Evolutionary conservation across 805 yeast genomes (phyloP).

Genomic region (Candida adriatica): DNA sequence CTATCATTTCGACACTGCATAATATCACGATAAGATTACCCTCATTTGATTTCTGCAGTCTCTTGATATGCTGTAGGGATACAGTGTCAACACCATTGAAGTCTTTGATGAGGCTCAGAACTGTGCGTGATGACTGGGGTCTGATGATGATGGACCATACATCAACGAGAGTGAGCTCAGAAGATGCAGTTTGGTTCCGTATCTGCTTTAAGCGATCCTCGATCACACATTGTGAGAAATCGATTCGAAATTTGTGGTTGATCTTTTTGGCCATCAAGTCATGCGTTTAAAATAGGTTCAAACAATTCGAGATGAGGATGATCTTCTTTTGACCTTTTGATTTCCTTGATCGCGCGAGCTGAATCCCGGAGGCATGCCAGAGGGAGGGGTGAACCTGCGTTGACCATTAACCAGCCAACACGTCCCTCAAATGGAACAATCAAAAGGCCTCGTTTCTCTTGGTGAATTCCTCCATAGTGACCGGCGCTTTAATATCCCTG

Average conservation of each 20-base stretch:
- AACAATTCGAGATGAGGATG: no score
- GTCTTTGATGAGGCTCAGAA: constrained; percentile 21
- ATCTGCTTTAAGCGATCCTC: constrained; percentile 42
- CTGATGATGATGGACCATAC: constrained; percentile 45
- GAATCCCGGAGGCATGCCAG: no score
- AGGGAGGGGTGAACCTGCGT: no score
- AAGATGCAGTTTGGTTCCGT: constrained; percentile 18
- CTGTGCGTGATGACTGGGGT: constrained; percentile 28
- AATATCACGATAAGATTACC: constrained; percentile 33
- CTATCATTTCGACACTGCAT: constrained; percentile 31
- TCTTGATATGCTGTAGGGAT: constrained; percentile 40
- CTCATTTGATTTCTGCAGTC: constrained; percentile 36
- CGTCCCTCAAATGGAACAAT: no score
- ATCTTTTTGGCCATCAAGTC: constrained; percentile 32
- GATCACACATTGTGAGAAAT: constrained; percentile 37
- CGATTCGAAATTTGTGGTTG: constrained; percentile 32
- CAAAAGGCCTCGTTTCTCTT: no score
- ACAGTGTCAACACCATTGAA: constrained; percentile 22
- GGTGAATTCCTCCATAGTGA: no score
- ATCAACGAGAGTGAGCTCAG: constrained; percentile 23
- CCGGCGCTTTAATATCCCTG: no score
- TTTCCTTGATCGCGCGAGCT: no score
- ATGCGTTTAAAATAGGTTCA: no score
- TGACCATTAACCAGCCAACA: no score
- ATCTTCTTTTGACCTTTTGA: no score